phyloP scores from a whole-genome alignment of 2,329 filamentous ascomycete species.

The Colletotrichum horii region DNA sequence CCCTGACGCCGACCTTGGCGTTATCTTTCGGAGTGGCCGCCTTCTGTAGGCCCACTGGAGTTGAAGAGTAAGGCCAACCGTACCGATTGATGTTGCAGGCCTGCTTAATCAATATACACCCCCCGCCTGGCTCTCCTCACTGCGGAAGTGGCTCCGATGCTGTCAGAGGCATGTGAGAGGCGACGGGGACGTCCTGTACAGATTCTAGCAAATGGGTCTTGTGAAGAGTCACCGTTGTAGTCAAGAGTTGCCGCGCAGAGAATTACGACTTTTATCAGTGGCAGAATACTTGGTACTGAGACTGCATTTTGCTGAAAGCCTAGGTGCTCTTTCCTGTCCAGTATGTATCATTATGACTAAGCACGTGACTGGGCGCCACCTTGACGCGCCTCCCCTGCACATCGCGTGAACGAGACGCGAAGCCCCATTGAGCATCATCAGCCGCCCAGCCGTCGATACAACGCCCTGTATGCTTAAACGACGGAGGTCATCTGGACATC shows the following conservation, averaged over 20 bases:
- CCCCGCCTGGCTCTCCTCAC: neutral
- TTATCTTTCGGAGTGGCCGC: neutral
- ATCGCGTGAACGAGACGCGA: neutral
- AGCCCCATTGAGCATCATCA: neutral
- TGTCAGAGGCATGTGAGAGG: neutral
- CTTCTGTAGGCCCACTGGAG: neutral
- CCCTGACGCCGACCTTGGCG: neutral
- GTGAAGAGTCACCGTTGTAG: neutral
- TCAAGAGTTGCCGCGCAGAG: neutral
- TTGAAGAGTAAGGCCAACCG: neutral
- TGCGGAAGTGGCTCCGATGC: slow-evolving; percentile 1
- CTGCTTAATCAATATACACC: neutral
- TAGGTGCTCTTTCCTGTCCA: neutral
- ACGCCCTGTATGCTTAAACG: neutral
- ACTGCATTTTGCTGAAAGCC: neutral
- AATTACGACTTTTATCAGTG: neutral
- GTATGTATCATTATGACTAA: neutral
- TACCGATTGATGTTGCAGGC: neutral
- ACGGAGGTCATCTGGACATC: neutral
- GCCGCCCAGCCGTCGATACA: neutral
- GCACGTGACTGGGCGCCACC: neutral
- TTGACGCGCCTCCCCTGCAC: neutral
- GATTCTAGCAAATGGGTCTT: neutral
- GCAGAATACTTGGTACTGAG: neutral
- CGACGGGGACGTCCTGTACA: neutral